phyloP scores from a whole-genome alignment of 805 yeast species.

The Cyberlindnera nakhonratchasimensis region DNA sequence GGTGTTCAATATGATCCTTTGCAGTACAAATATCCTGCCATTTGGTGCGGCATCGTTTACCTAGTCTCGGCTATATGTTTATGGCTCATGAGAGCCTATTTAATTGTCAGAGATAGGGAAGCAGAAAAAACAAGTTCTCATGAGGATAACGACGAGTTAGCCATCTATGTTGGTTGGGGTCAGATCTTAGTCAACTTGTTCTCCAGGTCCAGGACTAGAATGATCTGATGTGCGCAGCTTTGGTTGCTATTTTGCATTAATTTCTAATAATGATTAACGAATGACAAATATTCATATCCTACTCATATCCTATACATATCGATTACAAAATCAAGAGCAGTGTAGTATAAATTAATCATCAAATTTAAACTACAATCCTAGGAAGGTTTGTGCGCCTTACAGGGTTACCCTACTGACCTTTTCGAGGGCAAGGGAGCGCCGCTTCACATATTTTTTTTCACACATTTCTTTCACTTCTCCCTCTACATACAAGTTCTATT shows the following conservation, averaged over 20 bases:
- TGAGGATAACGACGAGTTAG: slow-evolving; percentile 29
- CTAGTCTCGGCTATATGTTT: slow-evolving; percentile 42
- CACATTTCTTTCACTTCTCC: not conserved
- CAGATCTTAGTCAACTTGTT: slow-evolving; percentile 9
- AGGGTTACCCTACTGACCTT: slow-evolving; percentile 1
- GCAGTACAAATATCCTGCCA: slow-evolving; percentile 50
- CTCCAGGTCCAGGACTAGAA: slow-evolving; percentile 10
- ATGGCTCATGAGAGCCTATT: slow-evolving; percentile 49
- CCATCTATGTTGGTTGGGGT: slow-evolving; percentile 16
- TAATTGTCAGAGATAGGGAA: slow-evolving; percentile 45
- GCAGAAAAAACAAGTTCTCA: slow-evolving; percentile 26
- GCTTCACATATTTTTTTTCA: not conserved
- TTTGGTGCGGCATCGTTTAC: slow-evolving; percentile 58
- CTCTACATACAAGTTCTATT: not conserved
- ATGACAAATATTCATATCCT: not conserved
- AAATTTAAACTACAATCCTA: not conserved
- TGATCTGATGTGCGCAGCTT: slow-evolving; percentile 7
- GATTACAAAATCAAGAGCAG: too few species aligned
- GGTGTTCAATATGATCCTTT: slow-evolving; percentile 37
- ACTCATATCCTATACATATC: not conserved
- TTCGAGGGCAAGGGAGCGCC: not conserved
- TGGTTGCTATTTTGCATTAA: too few species aligned
- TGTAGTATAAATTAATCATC: too few species aligned
- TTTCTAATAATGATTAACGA: too few species aligned
- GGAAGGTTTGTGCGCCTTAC: not conserved